Evolutionary conservation across 768 basidiomycete genomes (phyloP), one percentile per base, ranked within the genome.

Genomic region (Leccinum variicolor): DNA sequence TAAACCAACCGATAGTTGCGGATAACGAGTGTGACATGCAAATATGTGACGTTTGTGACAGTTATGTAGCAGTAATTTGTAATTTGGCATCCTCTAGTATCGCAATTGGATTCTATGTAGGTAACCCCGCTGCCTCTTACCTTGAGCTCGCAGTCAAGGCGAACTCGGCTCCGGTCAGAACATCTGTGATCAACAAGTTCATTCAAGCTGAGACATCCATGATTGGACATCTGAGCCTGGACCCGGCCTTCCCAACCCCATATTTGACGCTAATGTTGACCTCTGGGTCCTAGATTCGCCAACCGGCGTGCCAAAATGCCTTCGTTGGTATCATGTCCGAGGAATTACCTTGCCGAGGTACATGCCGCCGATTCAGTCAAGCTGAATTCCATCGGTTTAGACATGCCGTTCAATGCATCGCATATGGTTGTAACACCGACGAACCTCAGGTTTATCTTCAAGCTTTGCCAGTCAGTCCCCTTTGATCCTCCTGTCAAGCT

Each of bases 361-460:
- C 19, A 29, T 41, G 21, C 51, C 26, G 11, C 26, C 17, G 36
- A 26, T 29, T 21, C 26, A n/a, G n/a, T 61, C 17, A 23, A 28
- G 21, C 10, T 54, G 65, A 52, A 66, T 65, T 66, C 65, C 65
- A 64, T 50, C 19, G 13, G 36, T 34, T 39, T 9, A 4, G 41
- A 25, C 33, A 41, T 23, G 6, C 43, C 49, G 3, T 56, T 53
- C 61, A 54, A 33, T 43, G 43, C 21, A 6, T 41, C 5, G 41
- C 11, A 43, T 43, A 19, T 43, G 41, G 41, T 43, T 19, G 41
- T 41, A 19, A 19, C n/a, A 10, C 41, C 10, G 17, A 17, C 31
- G 15, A 36, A 36, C 34, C 17, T 36, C 15, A 36, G 15, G 17
- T 39, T 39, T 39, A 39, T 39, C 39, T 39, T 10, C 39, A 39